These are phyloP conservation scores for Acanthamoeba royreba DNA, from an alignment of 208 protist genomes.

Conservation along the genomic window DNA sequence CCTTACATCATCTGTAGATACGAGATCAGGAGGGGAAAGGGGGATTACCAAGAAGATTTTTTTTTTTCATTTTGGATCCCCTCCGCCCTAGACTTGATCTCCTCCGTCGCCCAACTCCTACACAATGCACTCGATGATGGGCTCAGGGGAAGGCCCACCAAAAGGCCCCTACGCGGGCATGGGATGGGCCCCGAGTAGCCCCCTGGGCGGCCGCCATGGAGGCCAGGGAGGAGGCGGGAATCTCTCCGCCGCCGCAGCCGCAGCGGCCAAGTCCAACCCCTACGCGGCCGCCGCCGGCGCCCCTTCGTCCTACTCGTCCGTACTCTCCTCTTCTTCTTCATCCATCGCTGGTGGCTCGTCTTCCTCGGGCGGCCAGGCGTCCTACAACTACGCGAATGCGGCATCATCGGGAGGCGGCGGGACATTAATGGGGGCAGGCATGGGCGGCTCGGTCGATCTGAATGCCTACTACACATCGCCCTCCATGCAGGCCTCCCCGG, in stretches of 20 bases:
- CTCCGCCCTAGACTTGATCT: background rate
- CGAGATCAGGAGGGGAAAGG: too few species aligned
- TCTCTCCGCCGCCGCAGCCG: too few species aligned
- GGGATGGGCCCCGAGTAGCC: background rate
- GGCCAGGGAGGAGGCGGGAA: too few species aligned
- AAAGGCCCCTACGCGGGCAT: background rate
- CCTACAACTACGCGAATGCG: background rate
- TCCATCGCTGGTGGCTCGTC: background rate
- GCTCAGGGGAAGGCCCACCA: background rate
- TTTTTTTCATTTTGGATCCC: too few species aligned
- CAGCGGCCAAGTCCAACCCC: background rate
- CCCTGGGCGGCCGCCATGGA: background rate
- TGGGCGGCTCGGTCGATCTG: too few species aligned
- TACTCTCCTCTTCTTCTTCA: background rate
- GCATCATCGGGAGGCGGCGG: background rate
- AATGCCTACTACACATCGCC: background rate
- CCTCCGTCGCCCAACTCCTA: background rate
- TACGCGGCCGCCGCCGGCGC: background rate
- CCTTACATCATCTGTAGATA: too few species aligned
- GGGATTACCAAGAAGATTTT: too few species aligned
- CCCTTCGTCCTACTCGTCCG: background rate
- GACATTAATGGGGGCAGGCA: background rate
- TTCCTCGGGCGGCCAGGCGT: background rate
- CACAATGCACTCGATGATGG: constrained; percentile 9
- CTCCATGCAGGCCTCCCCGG: background rate